These are phyloP conservation scores for Rosa multiflora DNA, from an alignment of 306 rosid species.

Conservation along the genomic window DNA sequence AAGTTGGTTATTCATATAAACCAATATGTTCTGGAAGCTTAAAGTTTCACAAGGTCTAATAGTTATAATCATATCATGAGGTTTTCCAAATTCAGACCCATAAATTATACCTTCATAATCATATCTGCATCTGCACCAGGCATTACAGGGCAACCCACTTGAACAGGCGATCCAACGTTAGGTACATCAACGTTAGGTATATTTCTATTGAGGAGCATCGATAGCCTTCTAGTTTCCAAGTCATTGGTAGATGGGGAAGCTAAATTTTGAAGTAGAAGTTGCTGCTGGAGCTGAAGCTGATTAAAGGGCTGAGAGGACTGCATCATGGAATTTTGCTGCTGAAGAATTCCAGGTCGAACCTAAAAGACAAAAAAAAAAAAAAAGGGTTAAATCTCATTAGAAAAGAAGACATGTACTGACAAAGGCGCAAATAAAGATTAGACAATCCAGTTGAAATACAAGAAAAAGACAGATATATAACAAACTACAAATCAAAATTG, in stretches of 20 bases:
- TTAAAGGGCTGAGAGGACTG: constrained; percentile 50
- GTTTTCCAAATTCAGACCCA: constrained; percentile 19
- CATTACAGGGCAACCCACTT: constrained; percentile 45
- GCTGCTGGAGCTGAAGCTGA: constrained; percentile 55
- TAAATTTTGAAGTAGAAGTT: constrained; percentile 52
- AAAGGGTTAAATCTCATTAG: constrained; percentile 14
- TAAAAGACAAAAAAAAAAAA: constrained; percentile 27
- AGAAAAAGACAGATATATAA: not conserved
- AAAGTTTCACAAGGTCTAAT: constrained; percentile 1
- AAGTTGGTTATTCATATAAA: constrained; percentile 21
- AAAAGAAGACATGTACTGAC: not conserved
- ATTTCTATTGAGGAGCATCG: constrained; percentile 43
- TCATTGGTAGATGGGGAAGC: constrained; percentile 43
- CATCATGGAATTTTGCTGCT: constrained; percentile 42
- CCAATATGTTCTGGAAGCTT: constrained; percentile 14
- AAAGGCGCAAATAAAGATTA: not conserved
- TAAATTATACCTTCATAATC: constrained; percentile 46
- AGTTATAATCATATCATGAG: constrained; percentile 2
- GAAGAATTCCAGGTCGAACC: constrained; percentile 57
- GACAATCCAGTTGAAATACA: constrained; percentile 1
- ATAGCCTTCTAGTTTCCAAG: constrained; percentile 41
- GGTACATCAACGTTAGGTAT: constrained; percentile 38
- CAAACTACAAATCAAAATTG: not conserved
- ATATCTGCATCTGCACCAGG: constrained; percentile 47
- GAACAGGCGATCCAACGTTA: constrained; percentile 41